Percentiles rank a stretch among this genome's conserved stretches.
Evolutionary conservation across 2,329 filamentous ascomycete genomes (phyloP).

Genomic region (Geoglossum cookeanum): DNA sequence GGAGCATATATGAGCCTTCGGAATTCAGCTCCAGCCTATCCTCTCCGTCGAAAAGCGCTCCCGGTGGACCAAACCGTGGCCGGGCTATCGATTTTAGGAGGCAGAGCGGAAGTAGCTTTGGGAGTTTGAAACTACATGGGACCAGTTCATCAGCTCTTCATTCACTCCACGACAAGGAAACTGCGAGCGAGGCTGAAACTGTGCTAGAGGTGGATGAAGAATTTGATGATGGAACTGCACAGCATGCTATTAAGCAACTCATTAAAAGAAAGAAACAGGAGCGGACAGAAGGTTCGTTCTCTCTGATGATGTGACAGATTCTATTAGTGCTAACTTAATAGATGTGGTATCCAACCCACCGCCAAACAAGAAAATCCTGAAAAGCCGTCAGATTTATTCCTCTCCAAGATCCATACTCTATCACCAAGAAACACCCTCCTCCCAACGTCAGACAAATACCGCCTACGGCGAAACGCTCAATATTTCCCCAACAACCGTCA

Average conservation of each 20-base stretch:
- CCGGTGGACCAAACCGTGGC: not conserved
- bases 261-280: not conserved
- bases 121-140: not conserved
- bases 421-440: not conserved
- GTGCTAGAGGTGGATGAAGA: not conserved
- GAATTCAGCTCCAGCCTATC: not conserved
- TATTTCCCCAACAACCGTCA: constrained; percentile 3
- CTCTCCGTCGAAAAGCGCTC: not conserved
- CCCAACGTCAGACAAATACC: not conserved
- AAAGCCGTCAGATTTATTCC: not conserved
- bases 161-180: not conserved
- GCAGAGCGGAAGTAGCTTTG: not conserved
- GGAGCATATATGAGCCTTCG: not conserved
- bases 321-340: not conserved
- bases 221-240: not conserved
- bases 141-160: not conserved
- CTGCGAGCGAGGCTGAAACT: constrained; percentile 4
- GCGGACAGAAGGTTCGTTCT: not conserved
- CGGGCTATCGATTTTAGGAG: not conserved
- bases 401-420: not conserved
- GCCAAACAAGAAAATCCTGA: not conserved
- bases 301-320: not conserved
- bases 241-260: constrained; percentile 3
- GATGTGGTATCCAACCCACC: not conserved
- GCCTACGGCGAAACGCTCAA: not conserved